These are phyloP conservation scores for Yamadazyma friedrichii DNA, from an alignment of 1,139 yeast species.

Conservation along the genomic window DNA sequence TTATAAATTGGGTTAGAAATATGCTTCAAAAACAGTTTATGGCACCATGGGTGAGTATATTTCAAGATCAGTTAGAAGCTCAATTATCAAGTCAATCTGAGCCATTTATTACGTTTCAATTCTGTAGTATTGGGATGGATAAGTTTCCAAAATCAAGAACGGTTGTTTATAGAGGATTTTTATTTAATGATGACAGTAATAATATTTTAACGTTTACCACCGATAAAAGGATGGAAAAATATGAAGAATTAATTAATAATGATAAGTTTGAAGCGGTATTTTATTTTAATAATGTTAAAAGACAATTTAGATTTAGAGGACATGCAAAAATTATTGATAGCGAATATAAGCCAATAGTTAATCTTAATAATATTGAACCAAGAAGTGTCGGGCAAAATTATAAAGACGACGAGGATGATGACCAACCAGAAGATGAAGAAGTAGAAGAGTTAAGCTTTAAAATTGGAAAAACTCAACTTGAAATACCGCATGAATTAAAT, in stretches of 20 bases:
- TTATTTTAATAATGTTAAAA: conserved; percentile 58
- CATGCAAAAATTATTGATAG: conserved; percentile 49
- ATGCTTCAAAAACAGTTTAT: conserved; percentile 44
- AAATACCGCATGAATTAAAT: conserved; percentile 4
- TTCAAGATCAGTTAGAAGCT: conserved; percentile 46
- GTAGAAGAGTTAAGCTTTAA: conserved; percentile 1
- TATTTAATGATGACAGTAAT: conserved; percentile 66
- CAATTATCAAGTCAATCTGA: conserved; percentile 36
- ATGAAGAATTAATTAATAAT: conserved; percentile 48
- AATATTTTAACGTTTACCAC: conserved; percentile 72
- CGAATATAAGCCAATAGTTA: conserved; percentile 32
- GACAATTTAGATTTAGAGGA: conserved; percentile 75
- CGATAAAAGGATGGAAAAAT: conserved; percentile 68
- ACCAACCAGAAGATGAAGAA: conserved; percentile 1
- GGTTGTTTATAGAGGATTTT: conserved; percentile 70
- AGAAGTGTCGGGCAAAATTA: conserved; percentile 15
- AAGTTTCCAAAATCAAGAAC: conserved; percentile 70
- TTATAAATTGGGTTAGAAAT: no score
- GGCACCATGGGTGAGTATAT: conserved; percentile 74
- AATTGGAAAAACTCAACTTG: neutral
- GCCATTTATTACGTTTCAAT: conserved; percentile 60
- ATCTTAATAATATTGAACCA: conserved; percentile 26
- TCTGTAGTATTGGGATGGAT: conserved; percentile 60
- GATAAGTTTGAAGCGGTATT: conserved; percentile 74
- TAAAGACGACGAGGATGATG: conserved; percentile 10